Evolutionary conservation across 2,329 filamentous ascomycete genomes (phyloP).

Genomic region (Capronia coronata): DNA sequence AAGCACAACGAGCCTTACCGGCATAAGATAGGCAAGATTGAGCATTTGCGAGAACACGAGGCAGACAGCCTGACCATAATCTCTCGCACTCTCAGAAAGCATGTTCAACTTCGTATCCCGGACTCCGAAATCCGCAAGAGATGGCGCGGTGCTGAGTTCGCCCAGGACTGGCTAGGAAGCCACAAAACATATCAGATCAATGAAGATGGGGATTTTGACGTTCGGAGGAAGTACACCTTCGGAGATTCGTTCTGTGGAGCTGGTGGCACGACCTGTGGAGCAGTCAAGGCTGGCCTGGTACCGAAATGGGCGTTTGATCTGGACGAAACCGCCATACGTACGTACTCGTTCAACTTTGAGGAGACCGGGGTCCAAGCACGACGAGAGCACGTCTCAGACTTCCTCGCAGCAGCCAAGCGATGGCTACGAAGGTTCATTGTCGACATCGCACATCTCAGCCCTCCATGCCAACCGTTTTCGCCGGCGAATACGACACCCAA

Average conservation of each 20-base stretch:
- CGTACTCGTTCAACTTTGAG: conserved; percentile 55
- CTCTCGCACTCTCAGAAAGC: background rate
- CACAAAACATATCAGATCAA: background rate
- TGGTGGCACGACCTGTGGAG: conserved; percentile 64
- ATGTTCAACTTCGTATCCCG: background rate
- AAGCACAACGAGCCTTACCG: background rate
- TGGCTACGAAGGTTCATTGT: conserved; percentile 35
- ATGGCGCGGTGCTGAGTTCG: conserved; percentile 8
- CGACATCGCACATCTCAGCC: conserved; percentile 68
- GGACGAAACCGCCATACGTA: conserved; percentile 49
- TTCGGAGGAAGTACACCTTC: conserved; percentile 51
- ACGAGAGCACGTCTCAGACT: conserved; percentile 42
- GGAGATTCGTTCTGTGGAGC: conserved; percentile 68
- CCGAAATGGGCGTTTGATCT: conserved; percentile 61
- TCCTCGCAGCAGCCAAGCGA: conserved; percentile 31
- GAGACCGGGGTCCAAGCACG: background rate
- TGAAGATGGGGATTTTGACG: background rate
- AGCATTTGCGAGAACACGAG: background rate
- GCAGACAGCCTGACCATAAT: background rate
- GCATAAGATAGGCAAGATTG: conserved; percentile 3
- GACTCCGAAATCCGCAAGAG: background rate
- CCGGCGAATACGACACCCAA: conserved; percentile 57
- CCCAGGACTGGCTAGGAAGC: background rate
- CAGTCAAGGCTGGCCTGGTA: conserved; percentile 51
- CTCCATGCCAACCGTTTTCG: conserved; percentile 72